A percentile compares a stretch with the other conserved stretches of the same genome.
Evolutionary conservation across 768 basidiomycete genomes (phyloP).

Genomic region (Heimioporus sp.): DNA sequence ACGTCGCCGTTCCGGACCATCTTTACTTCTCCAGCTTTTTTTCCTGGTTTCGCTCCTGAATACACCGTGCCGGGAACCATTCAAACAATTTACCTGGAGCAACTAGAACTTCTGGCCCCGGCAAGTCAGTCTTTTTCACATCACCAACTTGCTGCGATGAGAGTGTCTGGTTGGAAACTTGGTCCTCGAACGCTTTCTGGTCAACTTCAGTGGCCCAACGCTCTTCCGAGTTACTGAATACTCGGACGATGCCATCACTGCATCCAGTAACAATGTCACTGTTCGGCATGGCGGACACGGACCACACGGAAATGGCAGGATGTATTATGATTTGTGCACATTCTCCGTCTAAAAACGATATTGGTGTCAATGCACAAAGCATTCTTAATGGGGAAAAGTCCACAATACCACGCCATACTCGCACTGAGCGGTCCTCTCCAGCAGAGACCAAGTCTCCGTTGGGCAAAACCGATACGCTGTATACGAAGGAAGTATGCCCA

Average conservation of each 20-base stretch:
- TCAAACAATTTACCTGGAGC: slow-evolving; percentile 51
- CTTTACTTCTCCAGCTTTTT: slow-evolving; percentile 88
- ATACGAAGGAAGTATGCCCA: slow-evolving; percentile 97
- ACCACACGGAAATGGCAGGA: slow-evolving; percentile 97
- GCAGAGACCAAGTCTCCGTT: slow-evolving; percentile 83
- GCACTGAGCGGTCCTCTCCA: slow-evolving; percentile 91
- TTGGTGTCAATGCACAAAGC: not conserved
- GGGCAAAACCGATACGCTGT: slow-evolving; percentile 81
- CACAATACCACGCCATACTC: slow-evolving; percentile 81
- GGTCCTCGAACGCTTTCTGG: slow-evolving; percentile 67
- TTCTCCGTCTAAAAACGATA: slow-evolving; percentile 64
- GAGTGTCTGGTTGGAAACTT: slow-evolving; percentile 75
- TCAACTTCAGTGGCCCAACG: slow-evolving; percentile 70
- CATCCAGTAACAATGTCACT: slow-evolving; percentile 91
- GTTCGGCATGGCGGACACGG: slow-evolving; percentile 83
- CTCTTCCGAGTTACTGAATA: slow-evolving; percentile 75
- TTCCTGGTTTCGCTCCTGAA: slow-evolving; percentile 49
- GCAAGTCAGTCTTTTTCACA: slow-evolving; percentile 88
- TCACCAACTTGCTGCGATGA: slow-evolving; percentile 89
- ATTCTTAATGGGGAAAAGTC: slow-evolving; percentile 3
- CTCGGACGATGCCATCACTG: slow-evolving; percentile 83
- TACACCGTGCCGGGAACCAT: not conserved
- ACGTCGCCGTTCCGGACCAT: slow-evolving; percentile 80
- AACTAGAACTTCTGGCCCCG: slow-evolving; percentile 77
- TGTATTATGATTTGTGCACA: slow-evolving; percentile 87